These are phyloP conservation scores for Aureobasidium sp. DNA, from an alignment of 2,329 filamentous ascomycete genomes.

Conservation along the genomic window DNA sequence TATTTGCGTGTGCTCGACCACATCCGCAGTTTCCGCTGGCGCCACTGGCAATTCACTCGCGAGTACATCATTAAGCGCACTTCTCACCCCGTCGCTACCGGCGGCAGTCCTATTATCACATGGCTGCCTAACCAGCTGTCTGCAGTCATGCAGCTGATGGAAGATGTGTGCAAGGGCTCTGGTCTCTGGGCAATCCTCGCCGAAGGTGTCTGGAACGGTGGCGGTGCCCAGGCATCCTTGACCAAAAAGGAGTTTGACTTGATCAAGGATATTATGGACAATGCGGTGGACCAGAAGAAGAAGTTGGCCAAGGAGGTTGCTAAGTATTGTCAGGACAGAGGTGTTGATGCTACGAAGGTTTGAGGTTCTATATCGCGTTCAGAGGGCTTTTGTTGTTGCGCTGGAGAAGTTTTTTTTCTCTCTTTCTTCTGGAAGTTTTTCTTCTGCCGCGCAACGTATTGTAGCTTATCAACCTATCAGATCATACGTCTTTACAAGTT, in stretches of 20 bases:
- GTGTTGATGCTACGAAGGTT: slow-evolving; percentile 3
- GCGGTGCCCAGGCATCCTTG: slow-evolving; percentile 10
- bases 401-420: not conserved
- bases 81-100: slow-evolving; percentile 67
- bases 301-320: slow-evolving; percentile 14
- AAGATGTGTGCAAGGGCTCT: slow-evolving; percentile 44
- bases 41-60: slow-evolving; percentile 77
- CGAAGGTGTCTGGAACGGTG: slow-evolving; percentile 20
- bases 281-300: slow-evolving; percentile 12
- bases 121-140: slow-evolving; percentile 77
- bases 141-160: slow-evolving; percentile 66
- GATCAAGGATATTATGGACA: slow-evolving; percentile 35
- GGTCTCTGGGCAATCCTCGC: slow-evolving; percentile 39
- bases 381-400: not conserved
- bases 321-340: slow-evolving; percentile 15
- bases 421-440: not conserved
- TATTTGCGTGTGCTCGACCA: slow-evolving; percentile 54
- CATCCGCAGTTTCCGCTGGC: slow-evolving; percentile 73
- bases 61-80: slow-evolving; percentile 79
- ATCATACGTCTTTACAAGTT: too few relatives aligned
- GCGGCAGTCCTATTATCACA: slow-evolving; percentile 73
- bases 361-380: not conserved
- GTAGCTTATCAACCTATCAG: too few relatives aligned
- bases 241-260: slow-evolving; percentile 12
- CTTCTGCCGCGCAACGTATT: too few relatives aligned